Percentiles rank a stretch among this genome's conserved stretches.
phyloP scores from a whole-genome alignment of 768 basidiomycete species.

The Xerocomellus dryophilus region DNA sequence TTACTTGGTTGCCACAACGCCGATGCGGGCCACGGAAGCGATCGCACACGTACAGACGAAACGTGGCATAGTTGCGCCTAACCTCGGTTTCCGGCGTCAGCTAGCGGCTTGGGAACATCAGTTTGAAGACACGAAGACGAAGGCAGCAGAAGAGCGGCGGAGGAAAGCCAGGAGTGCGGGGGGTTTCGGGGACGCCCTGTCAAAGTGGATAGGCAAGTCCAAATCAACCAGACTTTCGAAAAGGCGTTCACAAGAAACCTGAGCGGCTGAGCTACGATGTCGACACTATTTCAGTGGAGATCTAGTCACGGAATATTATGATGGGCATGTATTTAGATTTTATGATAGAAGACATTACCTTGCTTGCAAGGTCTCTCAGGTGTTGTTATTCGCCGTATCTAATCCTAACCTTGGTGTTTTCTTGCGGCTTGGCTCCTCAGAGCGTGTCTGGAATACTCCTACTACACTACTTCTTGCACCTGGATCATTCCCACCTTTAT shows the following conservation, averaged over 20 bases:
- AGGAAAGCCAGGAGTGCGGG: constrained; percentile 6
- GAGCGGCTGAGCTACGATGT: not conserved
- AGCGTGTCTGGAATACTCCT: no score
- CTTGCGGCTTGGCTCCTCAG: no score
- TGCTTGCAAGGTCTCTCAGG: no score
- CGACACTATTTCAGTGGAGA: no score
- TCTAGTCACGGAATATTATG: no score
- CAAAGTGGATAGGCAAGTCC: constrained; percentile 17
- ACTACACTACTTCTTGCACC: no score
- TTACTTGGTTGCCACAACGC: constrained; percentile 53
- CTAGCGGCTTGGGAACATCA: constrained; percentile 38
- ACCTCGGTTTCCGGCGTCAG: constrained; percentile 64
- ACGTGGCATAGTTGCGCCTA: constrained; percentile 62
- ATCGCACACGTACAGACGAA: constrained; percentile 53
- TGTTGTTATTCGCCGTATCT: no score
- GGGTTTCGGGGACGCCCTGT: constrained; percentile 6
- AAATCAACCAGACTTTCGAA: not conserved
- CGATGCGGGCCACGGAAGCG: constrained; percentile 52
- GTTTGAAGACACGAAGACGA: constrained; percentile 27
- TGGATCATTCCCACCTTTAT: no score
- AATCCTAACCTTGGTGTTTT: no score
- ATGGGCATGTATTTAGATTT: no score
- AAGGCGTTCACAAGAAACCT: not conserved
- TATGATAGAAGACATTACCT: no score
- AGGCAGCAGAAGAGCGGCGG: constrained; percentile 16